These are phyloP conservation scores for Berkeleyomyces rouxiae DNA, from an alignment of 2,329 filamentous ascomycete species.

Conservation along the genomic window DNA sequence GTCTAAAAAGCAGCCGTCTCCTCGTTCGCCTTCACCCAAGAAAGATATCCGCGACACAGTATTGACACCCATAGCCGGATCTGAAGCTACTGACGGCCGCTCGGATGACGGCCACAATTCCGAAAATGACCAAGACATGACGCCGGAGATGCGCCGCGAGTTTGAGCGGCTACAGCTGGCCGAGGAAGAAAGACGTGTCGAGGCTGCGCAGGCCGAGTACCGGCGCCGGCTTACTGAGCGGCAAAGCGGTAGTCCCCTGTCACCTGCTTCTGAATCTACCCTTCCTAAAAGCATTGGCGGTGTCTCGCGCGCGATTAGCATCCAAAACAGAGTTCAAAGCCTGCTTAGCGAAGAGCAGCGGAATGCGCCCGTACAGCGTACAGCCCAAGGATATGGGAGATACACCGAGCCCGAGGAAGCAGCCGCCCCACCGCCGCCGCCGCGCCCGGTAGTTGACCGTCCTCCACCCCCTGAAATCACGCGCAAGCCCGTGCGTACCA, in stretches of 20 bases:
- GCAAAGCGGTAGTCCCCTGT: constrained; percentile 23
- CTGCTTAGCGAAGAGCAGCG: constrained; percentile 64
- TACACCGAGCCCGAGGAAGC: constrained; percentile 44
- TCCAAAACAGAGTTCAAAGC: constrained; percentile 80
- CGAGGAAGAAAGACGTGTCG: constrained; percentile 80
- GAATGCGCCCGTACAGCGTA: constrained; percentile 40
- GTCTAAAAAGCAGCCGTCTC: constrained; percentile 18
- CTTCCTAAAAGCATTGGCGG: constrained; percentile 40
- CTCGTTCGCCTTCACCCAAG: constrained; percentile 32
- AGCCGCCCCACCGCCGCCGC: not conserved
- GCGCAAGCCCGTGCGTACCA: constrained; percentile 8
- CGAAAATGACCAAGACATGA: constrained; percentile 48
- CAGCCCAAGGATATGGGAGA: constrained; percentile 77
- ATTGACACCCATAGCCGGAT: constrained; percentile 58
- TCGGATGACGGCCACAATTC: constrained; percentile 49
- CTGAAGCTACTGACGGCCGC: constrained; percentile 43
- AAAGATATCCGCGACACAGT: constrained; percentile 32
- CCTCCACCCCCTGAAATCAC: constrained; percentile 1
- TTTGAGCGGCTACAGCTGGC: constrained; percentile 66
- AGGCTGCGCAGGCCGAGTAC: constrained; percentile 78
- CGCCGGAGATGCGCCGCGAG: constrained; percentile 79
- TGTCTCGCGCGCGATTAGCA: constrained; percentile 56
- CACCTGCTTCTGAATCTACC: constrained; percentile 22
- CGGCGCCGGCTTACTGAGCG: constrained; percentile 51
- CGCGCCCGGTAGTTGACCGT: not conserved